phyloP scores from a whole-genome alignment of 495 filamentous ascomycete species.

The Neurospora tetrasperma region DNA sequence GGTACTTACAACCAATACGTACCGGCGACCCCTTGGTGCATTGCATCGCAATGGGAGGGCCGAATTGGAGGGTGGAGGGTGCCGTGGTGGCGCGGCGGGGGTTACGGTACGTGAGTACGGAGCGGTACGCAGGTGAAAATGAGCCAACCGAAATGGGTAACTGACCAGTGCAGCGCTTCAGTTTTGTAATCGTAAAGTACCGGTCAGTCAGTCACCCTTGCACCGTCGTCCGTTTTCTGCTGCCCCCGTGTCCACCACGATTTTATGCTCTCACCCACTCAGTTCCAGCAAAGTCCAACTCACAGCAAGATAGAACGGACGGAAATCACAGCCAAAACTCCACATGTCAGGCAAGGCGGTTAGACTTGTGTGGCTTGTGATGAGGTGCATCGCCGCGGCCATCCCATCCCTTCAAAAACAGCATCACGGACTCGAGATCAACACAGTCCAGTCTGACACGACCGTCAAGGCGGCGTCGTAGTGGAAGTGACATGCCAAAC shows the following conservation, averaged over 20 bases:
- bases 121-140: neutral
- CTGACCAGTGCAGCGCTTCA: neutral
- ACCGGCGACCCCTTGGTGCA: neutral
- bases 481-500: neutral
- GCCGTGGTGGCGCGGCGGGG: neutral
- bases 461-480: neutral
- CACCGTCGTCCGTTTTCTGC: neutral
- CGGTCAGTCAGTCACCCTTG: neutral
- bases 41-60: neutral
- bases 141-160: neutral
- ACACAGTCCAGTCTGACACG: neutral
- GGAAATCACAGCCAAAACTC: neutral
- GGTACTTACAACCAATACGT: neutral
- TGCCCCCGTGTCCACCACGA: neutral
- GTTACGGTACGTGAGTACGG: neutral
- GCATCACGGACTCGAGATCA: neutral
- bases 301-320: neutral
- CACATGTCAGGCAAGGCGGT: neutral
- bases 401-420: neutral
- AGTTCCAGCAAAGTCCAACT: neutral
- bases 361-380: neutral
- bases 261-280: neutral
- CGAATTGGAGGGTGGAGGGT: neutral
- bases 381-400: neutral
- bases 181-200: neutral